Evolutionary conservation across 2,329 filamentous ascomycete species (phyloP), one percentile per base, ranked within the genome.

Genomic region (Sclerotiophoma versabilis): DNA sequence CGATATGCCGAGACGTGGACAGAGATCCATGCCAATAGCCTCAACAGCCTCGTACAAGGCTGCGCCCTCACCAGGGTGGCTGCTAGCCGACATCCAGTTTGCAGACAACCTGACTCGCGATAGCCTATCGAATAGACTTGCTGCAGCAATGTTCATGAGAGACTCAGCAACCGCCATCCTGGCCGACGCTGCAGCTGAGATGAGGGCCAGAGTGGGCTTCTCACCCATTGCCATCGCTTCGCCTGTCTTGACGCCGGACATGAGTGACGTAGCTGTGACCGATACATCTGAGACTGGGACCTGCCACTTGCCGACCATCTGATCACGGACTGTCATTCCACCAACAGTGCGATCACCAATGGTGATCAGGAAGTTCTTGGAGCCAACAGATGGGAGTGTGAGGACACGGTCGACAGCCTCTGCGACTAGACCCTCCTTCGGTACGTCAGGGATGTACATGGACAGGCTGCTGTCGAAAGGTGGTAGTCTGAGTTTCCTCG

Each of bases 181-280:
- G 14, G 95, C 93, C 17, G 95, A 98, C 19, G 95, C 92, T 36
- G 87, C 90, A 3, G 93, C 85, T 4, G 91, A 93, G 54, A 99
- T 96, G 19, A 99, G 83, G 5, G 95, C 95, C 49, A 99, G 79
- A 0, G 88, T 89, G 34, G 93, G 91, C 77, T 90, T 95, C 77
- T 97, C 93, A 27, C 95, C 95, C 89, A 96, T 96, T 1, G 92
- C 89, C 91, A 98, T 96, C n/a, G 93, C 93, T 75, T 98, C 95
- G 63, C 95, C 95, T 23, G 88, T 90, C 68, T 84, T 88, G 41
- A 89, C 83, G 55, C 88, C 90, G 14, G 83, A 79, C 39, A 86
- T 84, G 64, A 96, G 87, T 2, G 91, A 89, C 0, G 91, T 93
- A 0, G 91, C 87, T 19, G 93, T 98, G 20, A 98, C 93, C 2